Evolutionary conservation across 192 early-diverging fungal genomes (phyloP).

Genomic region (Coemansia aciculifera): DNA sequence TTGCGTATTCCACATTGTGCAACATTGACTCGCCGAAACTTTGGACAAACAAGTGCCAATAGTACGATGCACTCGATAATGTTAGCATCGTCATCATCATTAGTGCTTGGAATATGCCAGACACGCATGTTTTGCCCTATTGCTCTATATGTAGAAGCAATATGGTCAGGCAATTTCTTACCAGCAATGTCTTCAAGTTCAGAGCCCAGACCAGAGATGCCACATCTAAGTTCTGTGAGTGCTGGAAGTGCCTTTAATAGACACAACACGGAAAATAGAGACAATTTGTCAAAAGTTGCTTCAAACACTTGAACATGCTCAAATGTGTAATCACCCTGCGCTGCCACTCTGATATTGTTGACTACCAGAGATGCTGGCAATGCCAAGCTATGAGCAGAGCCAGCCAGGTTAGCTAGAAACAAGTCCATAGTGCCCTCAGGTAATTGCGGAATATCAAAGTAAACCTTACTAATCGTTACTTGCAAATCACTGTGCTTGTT

Average conservation of each 20-base stretch:
- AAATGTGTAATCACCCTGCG: neutral
- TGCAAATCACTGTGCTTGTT: no score
- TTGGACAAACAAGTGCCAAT: conserved; percentile 1
- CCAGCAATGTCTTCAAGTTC: neutral
- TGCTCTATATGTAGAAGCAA: neutral
- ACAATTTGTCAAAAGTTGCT: neutral
- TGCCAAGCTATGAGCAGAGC: neutral
- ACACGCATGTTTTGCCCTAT: neutral
- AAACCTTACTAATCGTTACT: neutral
- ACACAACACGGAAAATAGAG: neutral
- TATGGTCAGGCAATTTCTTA: neutral
- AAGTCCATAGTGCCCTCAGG: neutral
- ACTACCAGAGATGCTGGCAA: neutral
- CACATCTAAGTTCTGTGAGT: neutral
- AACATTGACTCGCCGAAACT: neutral
- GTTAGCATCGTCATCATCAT: neutral
- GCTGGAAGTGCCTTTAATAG: neutral
- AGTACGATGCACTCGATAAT: neutral
- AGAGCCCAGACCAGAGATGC: neutral
- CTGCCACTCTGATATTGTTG: neutral
- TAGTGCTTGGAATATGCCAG: neutral
- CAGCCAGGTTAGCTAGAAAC: neutral
- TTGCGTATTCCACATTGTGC: neutral
- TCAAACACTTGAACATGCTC: neutral
- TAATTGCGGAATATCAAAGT: neutral